Evolutionary conservation across 768 basidiomycete genomes (phyloP).

Genomic region (Dioszegia crocea): DNA sequence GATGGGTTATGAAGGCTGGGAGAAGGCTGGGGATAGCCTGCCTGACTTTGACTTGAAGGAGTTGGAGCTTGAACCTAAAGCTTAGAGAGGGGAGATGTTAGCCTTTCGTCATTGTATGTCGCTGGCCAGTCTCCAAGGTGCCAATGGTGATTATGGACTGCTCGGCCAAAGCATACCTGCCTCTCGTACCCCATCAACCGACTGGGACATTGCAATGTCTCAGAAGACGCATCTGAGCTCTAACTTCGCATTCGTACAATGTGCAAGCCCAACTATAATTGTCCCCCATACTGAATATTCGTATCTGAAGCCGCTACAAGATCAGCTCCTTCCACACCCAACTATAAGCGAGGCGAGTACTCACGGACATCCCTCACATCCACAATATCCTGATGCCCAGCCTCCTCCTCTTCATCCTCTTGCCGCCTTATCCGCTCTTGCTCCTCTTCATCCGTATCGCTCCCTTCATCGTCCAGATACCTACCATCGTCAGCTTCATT

Average conservation of each 20-base stretch:
- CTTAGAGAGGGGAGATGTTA: too few relatives aligned
- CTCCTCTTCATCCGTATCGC: slow-evolving; percentile 33
- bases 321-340: slow-evolving; percentile 6
- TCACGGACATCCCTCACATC: slow-evolving; percentile 36
- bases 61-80: slow-evolving; percentile 12
- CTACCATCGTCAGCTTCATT: background rate
- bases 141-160: too few relatives aligned
- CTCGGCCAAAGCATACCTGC: too few relatives aligned
- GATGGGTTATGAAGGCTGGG: slow-evolving; percentile 67
- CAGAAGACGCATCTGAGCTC: too few relatives aligned
- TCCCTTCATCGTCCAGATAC: slow-evolving; percentile 35
- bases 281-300: background rate
- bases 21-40: slow-evolving; percentile 60
- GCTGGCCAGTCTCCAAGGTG: too few relatives aligned
- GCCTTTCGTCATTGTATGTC: too few relatives aligned
- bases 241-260: too few relatives aligned
- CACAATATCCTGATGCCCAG: slow-evolving; percentile 27
- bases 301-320: background rate
- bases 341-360: slow-evolving; percentile 6
- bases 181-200: too few relatives aligned
- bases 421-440: slow-evolving; percentile 36
- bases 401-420: slow-evolving; percentile 39
- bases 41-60: slow-evolving; percentile 54
- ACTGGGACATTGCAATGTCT: too few relatives aligned
- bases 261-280: slow-evolving; percentile 1